These are phyloP conservation scores for Stachybotrys chlorohalonatus DNA, from an alignment of 2,329 filamentous ascomycete genomes.

Conservation along the genomic window DNA sequence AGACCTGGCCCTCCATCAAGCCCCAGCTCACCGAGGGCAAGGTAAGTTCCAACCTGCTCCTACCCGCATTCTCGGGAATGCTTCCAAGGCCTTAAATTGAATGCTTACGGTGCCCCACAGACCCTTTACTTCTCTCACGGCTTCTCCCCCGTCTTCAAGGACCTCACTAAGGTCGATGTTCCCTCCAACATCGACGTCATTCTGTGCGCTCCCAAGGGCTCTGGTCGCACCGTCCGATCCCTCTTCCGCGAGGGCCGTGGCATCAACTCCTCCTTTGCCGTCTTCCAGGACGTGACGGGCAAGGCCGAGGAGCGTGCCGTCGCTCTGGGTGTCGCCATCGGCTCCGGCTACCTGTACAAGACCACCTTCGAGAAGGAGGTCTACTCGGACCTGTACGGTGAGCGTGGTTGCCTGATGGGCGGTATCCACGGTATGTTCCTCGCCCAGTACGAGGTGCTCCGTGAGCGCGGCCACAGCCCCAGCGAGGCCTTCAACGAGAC, in stretches of 20 bases:
- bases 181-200: conserved; percentile 96
- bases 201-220: conserved; percentile 98
- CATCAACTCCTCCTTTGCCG: conserved; percentile 98
- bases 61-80: neutral
- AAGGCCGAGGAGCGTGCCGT: conserved; percentile 97
- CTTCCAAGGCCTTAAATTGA: neutral
- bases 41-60: conserved; percentile 42
- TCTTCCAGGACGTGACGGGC: conserved; percentile 97
- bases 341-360: conserved; percentile 98
- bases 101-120: conserved; percentile 30
- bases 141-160: conserved; percentile 99
- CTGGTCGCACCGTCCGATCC: conserved; percentile 93
- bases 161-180: conserved; percentile 97
- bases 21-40: conserved; percentile 98
- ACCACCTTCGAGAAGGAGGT: conserved; percentile 99
- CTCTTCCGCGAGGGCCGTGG: conserved; percentile 99
- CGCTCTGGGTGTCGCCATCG: conserved; percentile 92
- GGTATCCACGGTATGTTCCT: conserved; percentile 99
- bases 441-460: conserved; percentile 99
- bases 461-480: conserved; percentile 94
- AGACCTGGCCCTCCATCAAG: conserved; percentile 98
- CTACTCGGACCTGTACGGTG: conserved; percentile 98
- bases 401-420: conserved; percentile 99
- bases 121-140: conserved; percentile 99
- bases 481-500: conserved; percentile 99